These are phyloP conservation scores for Prunus davidiana DNA, from an alignment of 306 rosid species.

Conservation along the genomic window DNA sequence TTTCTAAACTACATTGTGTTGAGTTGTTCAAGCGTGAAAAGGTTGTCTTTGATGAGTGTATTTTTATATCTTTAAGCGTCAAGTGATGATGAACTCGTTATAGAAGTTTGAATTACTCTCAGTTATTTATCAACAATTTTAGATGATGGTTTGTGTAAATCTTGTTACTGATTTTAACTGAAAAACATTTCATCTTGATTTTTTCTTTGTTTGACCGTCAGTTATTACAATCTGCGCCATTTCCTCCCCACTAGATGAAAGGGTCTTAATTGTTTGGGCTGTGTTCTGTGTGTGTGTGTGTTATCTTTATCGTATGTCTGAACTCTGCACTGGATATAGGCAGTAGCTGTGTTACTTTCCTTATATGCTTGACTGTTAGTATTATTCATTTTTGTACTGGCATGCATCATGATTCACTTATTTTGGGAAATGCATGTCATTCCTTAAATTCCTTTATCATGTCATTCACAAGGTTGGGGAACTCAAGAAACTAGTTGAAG, in stretches of 20 bases:
- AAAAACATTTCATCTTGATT: too few species aligned
- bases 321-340: not conserved
- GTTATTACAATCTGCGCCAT: not conserved
- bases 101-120: not conserved
- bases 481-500: conserved; percentile 60
- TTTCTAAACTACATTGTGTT: too few species aligned
- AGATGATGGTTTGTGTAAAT: not conserved
- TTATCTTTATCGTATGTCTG: not conserved
- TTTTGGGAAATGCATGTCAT: not conserved
- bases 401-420: not conserved
- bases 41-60: too few species aligned
- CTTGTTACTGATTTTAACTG: not conserved
- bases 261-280: not conserved
- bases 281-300: not conserved
- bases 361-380: not conserved
- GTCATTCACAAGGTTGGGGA: conserved; percentile 51
- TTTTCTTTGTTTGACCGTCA: too few species aligned
- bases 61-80: not conserved
- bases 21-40: too few species aligned
- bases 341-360: not conserved
- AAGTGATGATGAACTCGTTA: not conserved
- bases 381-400: not conserved
- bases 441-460: not conserved
- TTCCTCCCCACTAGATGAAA: not conserved
- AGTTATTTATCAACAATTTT: not conserved